Conservation (phyloP, 176 grass and related monocot species). For the Dendrocalamus sinicus region DNA sequence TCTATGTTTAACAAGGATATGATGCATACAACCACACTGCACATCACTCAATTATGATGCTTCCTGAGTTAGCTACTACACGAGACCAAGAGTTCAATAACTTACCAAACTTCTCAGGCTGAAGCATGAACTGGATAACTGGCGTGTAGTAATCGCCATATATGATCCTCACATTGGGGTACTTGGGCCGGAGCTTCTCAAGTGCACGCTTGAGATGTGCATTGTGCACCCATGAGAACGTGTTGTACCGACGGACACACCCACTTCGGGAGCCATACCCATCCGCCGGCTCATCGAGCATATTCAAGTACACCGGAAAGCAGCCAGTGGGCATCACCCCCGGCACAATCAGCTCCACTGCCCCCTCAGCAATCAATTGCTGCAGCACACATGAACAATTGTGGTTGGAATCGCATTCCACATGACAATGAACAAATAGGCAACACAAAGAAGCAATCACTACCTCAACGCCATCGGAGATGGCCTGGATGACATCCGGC, state of each 20-base stretch:
- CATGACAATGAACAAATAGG: background rate
- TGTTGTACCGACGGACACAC: conserved; percentile 74
- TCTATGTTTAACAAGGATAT: conserved; percentile 7
- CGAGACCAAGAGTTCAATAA: conserved; percentile 28
- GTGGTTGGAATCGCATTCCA: conserved; percentile 1
- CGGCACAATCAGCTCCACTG: conserved; percentile 84
- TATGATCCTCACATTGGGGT: conserved; percentile 71
- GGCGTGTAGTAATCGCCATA: conserved; percentile 89
- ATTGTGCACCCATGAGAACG: conserved; percentile 80
- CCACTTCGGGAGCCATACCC: conserved; percentile 61
- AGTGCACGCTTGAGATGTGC: conserved; percentile 60
- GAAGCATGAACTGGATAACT: conserved; percentile 75
- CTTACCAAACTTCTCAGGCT: conserved; percentile 81
- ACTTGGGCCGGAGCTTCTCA: conserved; percentile 62
- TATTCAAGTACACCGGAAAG: conserved; percentile 74
- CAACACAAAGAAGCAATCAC: background rate
- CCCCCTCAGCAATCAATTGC: conserved; percentile 86
- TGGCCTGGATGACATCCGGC: conserved; percentile 79
- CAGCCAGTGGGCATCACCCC: conserved; percentile 87
- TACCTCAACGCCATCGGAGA: conserved; percentile 75
- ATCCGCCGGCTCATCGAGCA: conserved; percentile 49
- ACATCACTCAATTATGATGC: conserved; percentile 17
- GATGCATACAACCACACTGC: background rate
- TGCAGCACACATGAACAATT: conserved; percentile 35
- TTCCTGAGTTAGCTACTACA: conserved; percentile 30